These are phyloP conservation scores for Trichodelitschia bisporula DNA, from an alignment of 495 filamentous ascomycete genomes.

Conservation along the genomic window DNA sequence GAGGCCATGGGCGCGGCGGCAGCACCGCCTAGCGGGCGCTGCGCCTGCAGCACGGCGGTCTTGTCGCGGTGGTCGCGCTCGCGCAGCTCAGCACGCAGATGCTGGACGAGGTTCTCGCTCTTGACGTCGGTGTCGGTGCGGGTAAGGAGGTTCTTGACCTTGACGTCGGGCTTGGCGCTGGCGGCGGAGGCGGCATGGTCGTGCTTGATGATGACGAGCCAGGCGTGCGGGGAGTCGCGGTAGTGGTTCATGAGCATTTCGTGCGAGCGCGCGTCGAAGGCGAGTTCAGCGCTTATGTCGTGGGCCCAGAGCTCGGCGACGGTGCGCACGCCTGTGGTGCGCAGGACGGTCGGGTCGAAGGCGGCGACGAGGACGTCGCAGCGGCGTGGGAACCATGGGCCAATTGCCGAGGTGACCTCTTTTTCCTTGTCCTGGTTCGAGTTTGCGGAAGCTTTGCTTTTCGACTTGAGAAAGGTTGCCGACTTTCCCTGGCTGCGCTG, in stretches of 20 bases:
- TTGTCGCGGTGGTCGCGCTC: conserved; percentile 44
- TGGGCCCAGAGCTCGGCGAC: conserved; percentile 60
- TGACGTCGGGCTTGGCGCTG: conserved; percentile 34
- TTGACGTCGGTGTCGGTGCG: conserved; percentile 71
- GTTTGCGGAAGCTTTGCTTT: conserved; percentile 23
- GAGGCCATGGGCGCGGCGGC: conserved; percentile 6
- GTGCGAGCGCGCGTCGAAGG: conserved; percentile 38
- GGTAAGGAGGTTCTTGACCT: conserved; percentile 45
- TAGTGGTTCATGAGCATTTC: conserved; percentile 48
- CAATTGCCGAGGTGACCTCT: conserved; percentile 13
- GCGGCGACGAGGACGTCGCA: conserved; percentile 80
- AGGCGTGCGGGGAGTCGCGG: conserved; percentile 50
- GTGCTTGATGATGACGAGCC: conserved; percentile 71
- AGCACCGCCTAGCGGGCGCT: conserved; percentile 14
- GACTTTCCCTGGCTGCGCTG: conserved; percentile 31
- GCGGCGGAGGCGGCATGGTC: conserved; percentile 25
- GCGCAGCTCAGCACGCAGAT: conserved; percentile 62
- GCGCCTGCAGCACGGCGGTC: conserved; percentile 17
- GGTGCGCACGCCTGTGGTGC: conserved; percentile 47
- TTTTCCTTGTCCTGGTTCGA: conserved; percentile 3
- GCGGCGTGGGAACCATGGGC: conserved; percentile 9
- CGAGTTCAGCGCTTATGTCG: conserved; percentile 76
- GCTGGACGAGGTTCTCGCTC: conserved; percentile 45
- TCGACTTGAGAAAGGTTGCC: conserved; percentile 4
- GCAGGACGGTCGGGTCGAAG: conserved; percentile 54